phyloP scores from a whole-genome alignment of 805 yeast species.

The Cyberlindnera xishuangbannaensis region DNA sequence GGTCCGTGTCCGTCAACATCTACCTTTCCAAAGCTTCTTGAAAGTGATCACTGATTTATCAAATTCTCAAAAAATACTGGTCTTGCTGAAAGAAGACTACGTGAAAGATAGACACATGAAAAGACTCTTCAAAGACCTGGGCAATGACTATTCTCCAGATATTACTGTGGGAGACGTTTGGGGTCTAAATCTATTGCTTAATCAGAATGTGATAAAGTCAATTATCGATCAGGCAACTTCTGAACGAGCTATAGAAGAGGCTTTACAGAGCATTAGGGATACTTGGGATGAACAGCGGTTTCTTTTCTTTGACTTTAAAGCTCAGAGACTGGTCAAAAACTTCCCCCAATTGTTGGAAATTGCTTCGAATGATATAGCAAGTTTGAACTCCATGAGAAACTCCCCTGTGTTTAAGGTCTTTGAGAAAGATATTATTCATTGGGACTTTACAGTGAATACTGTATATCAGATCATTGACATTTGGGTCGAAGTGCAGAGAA shows the following conservation, averaged over 20 bases:
- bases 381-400: slow-evolving; percentile 62
- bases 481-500: slow-evolving; percentile 85
- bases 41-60: slow-evolving; percentile 31
- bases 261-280: slow-evolving; percentile 41
- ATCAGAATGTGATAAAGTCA: slow-evolving; percentile 41
- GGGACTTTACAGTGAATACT: slow-evolving; percentile 52
- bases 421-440: slow-evolving; percentile 46
- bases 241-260: slow-evolving; percentile 60
- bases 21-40: slow-evolving; percentile 61
- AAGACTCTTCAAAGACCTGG: slow-evolving; percentile 33
- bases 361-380: slow-evolving; percentile 53
- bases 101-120: slow-evolving; percentile 68
- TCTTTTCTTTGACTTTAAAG: slow-evolving; percentile 47
- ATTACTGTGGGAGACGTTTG: slow-evolving; percentile 43
- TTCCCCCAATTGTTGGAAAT: slow-evolving; percentile 62
- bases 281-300: slow-evolving; percentile 53
- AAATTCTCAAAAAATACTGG: slow-evolving; percentile 27
- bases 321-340: slow-evolving; percentile 52
- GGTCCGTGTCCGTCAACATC: slow-evolving; percentile 53
- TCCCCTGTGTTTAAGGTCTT: slow-evolving; percentile 59
- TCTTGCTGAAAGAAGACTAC: slow-evolving; percentile 46
- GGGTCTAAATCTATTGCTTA: slow-evolving; percentile 42
- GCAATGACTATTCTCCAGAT: slow-evolving; percentile 4
- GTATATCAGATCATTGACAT: slow-evolving; percentile 48
- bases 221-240: slow-evolving; percentile 62